Conservation (phyloP, 1,284 basidiomycete genomes). For the Anthracocystis panici-leucophaei region DNA sequence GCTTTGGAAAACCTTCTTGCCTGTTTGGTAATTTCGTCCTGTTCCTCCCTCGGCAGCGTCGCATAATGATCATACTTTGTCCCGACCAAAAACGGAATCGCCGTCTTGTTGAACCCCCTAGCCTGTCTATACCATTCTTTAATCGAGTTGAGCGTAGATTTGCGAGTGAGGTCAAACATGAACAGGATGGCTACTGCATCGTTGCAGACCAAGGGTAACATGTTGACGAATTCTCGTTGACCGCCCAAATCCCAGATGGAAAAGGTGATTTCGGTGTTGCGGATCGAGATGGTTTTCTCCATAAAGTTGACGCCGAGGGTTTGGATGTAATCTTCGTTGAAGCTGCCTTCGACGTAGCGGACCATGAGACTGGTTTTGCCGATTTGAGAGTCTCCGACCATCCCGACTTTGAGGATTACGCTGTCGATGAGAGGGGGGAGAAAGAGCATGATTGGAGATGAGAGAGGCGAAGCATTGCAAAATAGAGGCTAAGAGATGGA, state of each 20-base stretch:
- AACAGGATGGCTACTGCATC: constrained; percentile 98
- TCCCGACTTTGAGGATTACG: constrained; percentile 96
- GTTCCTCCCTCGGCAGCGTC: constrained; percentile 94
- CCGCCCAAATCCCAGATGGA: constrained; percentile 99
- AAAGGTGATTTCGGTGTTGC: constrained; percentile 97
- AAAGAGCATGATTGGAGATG: background rate
- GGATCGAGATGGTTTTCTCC: constrained; percentile 97
- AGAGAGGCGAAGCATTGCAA: background rate
- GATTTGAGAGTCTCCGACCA: constrained; percentile 99
- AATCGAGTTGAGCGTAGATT: constrained; percentile 95
- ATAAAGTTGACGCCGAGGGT: constrained; percentile 96
- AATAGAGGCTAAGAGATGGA: background rate
- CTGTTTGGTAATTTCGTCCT: constrained; percentile 94
- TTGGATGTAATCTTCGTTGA: constrained; percentile 95
- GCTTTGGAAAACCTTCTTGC: constrained; percentile 91
- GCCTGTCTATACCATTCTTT: constrained; percentile 99
- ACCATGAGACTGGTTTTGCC: constrained; percentile 99
- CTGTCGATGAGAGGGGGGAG: constrained; percentile 13
- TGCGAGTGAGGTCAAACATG: constrained; percentile 98
- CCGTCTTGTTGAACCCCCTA: constrained; percentile 87
- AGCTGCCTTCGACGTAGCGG: constrained; percentile 73
- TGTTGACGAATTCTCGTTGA: constrained; percentile 97
- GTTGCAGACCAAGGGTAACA: constrained; percentile 95
- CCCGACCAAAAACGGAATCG: constrained; percentile 76
- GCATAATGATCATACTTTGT: constrained; percentile 98